These are phyloP conservation scores for Neurospora crassa DNA, from an alignment of 2,329 filamentous ascomycete species.

Conservation along the genomic window DNA sequence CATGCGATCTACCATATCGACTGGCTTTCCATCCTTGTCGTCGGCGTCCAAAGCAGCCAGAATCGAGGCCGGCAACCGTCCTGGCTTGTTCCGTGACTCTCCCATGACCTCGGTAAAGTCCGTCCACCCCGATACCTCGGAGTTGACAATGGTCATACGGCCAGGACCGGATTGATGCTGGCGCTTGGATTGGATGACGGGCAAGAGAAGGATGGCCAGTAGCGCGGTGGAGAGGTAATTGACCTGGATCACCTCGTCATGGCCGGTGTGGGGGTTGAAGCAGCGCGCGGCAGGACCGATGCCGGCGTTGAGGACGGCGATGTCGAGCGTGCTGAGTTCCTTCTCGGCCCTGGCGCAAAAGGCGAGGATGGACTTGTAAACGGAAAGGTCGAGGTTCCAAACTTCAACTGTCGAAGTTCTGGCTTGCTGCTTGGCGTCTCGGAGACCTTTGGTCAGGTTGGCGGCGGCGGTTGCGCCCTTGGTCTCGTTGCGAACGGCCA, in stretches of 20 bases:
- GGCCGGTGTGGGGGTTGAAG: slow-evolving; percentile 21
- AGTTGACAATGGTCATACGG: not conserved
- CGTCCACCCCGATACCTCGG: not conserved
- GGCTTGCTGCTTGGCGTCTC: not conserved
- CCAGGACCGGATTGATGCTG: not conserved
- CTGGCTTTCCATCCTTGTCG: not conserved
- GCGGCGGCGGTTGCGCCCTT: slow-evolving; percentile 19
- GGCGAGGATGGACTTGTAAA: slow-evolving; percentile 28
- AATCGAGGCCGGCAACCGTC: not conserved
- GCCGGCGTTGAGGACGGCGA: slow-evolving; percentile 28
- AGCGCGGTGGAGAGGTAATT: slow-evolving; percentile 42
- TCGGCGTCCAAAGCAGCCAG: slow-evolving; percentile 12
- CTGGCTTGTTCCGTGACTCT: not conserved
- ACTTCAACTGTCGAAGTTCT: slow-evolving; percentile 16
- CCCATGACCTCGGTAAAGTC: not conserved
- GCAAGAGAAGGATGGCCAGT: slow-evolving; percentile 35
- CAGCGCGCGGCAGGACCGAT: not conserved
- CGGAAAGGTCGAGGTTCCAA: slow-evolving; percentile 31
- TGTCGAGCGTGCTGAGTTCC: slow-evolving; percentile 27
- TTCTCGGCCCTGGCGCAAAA: slow-evolving; percentile 25
- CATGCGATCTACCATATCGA: slow-evolving; percentile 12
- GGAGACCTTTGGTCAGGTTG: slow-evolving; percentile 7
- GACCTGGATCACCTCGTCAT: slow-evolving; percentile 35
- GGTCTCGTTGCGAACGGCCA: slow-evolving; percentile 27
- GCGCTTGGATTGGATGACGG: slow-evolving; percentile 30